Conservation (phyloP, 2,329 filamentous ascomycete species). For the Biscogniauxia marginata region DNA sequence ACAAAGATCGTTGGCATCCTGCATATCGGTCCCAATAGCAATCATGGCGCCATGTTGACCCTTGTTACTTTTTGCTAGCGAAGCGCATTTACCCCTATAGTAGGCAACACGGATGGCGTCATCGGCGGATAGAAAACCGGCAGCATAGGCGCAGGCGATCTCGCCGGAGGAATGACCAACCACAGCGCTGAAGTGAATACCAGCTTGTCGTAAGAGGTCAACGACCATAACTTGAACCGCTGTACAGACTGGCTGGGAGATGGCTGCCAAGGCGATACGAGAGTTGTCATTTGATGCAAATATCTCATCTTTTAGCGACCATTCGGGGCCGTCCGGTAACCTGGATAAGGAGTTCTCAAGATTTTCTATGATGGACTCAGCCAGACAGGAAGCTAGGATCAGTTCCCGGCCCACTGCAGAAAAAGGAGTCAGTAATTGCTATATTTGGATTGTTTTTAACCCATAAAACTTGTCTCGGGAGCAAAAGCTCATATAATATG, state of each 20-base stretch:
- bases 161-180: conserved; percentile 30
- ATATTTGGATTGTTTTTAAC: too few species aligned
- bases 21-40: conserved; percentile 36
- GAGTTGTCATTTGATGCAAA: conserved; percentile 5
- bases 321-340: conserved; percentile 14
- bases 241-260: conserved; percentile 35
- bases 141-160: conserved; percentile 25
- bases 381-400: conserved; percentile 9
- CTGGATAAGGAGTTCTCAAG: conserved; percentile 18
- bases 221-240: conserved; percentile 40
- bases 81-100: conserved; percentile 31
- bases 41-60: conserved; percentile 39
- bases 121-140: conserved; percentile 16
- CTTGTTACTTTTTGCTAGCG: conserved; percentile 9
- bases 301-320: conserved; percentile 19
- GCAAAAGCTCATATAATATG: too few species aligned
- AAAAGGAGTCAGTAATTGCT: too few species aligned
- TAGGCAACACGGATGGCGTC: conserved; percentile 33
- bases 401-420: conserved; percentile 24
- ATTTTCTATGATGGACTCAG: conserved; percentile 12
- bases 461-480: too few species aligned
- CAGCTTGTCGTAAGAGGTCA: conserved; percentile 28
- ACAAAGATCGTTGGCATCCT: conserved; percentile 18
- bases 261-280: conserved; percentile 9
- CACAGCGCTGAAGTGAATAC: conserved; percentile 24